phyloP scores from a whole-genome alignment of 495 filamentous ascomycete genomes.

The Penicillium robsamsonii region DNA sequence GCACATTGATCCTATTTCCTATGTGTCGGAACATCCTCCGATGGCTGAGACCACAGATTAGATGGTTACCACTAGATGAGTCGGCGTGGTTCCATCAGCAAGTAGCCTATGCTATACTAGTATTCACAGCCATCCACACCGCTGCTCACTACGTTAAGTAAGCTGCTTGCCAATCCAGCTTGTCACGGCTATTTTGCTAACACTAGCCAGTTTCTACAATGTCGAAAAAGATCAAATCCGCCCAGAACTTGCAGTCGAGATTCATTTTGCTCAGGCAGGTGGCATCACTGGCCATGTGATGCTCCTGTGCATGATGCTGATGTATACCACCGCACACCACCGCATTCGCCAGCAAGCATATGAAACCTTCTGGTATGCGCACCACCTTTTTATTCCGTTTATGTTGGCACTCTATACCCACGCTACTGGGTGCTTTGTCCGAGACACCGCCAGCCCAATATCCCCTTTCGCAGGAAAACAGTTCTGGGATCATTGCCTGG shows the following conservation, averaged over 20 bases:
- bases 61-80: constrained; percentile 89
- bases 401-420: constrained; percentile 92
- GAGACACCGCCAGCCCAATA: constrained; percentile 63
- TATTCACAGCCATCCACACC: constrained; percentile 79
- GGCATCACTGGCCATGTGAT: constrained; percentile 97
- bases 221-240: constrained; percentile 85
- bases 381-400: constrained; percentile 97
- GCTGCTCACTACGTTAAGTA: constrained; percentile 93
- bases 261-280: constrained; percentile 86
- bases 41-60: constrained; percentile 80
- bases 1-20: constrained; percentile 81
- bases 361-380: constrained; percentile 99
- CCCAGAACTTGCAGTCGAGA: constrained; percentile 77
- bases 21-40: constrained; percentile 91
- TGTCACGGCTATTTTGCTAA: constrained; percentile 24
- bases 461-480: constrained; percentile 77
- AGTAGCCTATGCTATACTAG: constrained; percentile 81
- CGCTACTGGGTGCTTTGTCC: constrained; percentile 93
- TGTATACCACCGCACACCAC: constrained; percentile 94
- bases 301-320: constrained; percentile 97
- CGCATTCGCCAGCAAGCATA: constrained; percentile 95
- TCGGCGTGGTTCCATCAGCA: constrained; percentile 96
- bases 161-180: constrained; percentile 30
- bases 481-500: constrained; percentile 94
- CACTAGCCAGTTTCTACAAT: constrained; percentile 75